phyloP scores from a whole-genome alignment of 148 eudicot species.

The Beta vulgaris region DNA sequence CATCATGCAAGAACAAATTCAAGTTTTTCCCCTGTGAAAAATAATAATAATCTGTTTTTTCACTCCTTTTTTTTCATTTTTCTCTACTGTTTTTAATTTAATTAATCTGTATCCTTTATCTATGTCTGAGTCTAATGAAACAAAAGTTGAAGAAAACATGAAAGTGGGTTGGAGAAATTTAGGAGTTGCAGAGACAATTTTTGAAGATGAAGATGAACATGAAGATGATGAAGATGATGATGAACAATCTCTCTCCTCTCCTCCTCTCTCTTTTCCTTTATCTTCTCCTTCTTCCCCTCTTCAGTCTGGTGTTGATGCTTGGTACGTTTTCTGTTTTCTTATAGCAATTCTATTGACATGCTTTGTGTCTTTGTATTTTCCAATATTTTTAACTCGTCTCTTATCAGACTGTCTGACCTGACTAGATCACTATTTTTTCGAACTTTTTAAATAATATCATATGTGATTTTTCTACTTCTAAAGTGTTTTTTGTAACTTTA shows the following conservation, averaged over 20 bases:
- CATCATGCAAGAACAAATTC: too few relatives aligned
- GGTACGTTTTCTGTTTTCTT: conserved; percentile 46
- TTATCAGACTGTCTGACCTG: too few relatives aligned
- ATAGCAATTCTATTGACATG: too few relatives aligned
- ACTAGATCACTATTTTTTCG: too few relatives aligned
- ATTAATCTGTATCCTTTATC: background rate
- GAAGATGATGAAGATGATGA: conserved; percentile 31
- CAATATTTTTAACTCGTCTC: too few relatives aligned
- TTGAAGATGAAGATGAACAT: conserved; percentile 46
- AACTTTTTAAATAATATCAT: too few relatives aligned
- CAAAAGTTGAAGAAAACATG: conserved; percentile 20
- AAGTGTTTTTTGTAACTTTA: too few relatives aligned
- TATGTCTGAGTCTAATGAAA: conserved; percentile 8
- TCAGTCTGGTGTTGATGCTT: conserved; percentile 40
- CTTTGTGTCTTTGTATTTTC: too few relatives aligned
- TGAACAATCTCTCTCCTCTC: conserved; percentile 14
- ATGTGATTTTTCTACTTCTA: too few relatives aligned
- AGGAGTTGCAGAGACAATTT: conserved; percentile 63
- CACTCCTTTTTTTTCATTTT: background rate
- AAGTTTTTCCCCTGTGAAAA: too few relatives aligned
- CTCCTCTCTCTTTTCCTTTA: conserved; percentile 29
- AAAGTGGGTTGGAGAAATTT: conserved; percentile 38
- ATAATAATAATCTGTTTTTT: background rate
- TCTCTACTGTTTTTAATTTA: too few relatives aligned
- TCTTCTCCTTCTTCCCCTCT: conserved; percentile 41